Base-by-base conservation (phyloP, 2,329 filamentous ascomycete genomes). In the Cladosporium sp. region DNA sequence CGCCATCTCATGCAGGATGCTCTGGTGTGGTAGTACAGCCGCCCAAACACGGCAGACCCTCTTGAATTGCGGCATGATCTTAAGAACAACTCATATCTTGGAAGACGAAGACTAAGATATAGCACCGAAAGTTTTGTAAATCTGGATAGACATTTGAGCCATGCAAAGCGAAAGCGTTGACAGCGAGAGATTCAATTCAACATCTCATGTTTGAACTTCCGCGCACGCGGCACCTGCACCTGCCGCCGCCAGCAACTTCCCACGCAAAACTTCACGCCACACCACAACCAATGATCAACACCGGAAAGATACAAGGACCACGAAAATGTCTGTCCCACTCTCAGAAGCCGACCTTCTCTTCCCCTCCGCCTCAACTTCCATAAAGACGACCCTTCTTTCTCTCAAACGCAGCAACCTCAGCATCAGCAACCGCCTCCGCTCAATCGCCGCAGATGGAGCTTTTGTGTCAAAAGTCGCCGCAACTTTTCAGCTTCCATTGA, bases 381-480 rank as follows among this genome's bases (percentile, higher is more conserved):
- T 93, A 70, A 89, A 86, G 36, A 82, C 83, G 63, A 86, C 82
- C 3, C 84, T 95, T 14, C 79, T 82, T 51, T 86, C 88, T 34
- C 83, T 96, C 61, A 90, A 88, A 71, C 85, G 88, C 65, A 85
- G 88, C 20, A 88, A 90, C 20, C 82, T 95, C 51, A 89, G 88
- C 62, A 84, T 94, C 63, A 81, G 84, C 64, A 96, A 97, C 76
- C 88, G 93, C 15, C 84, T 99, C 12, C 76, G 78, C 30, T 96
- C 91, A 28, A 93, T 97, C 72, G 78, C 81, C 60, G 76, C 82
- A 28, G 94, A 97, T 73, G 87, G 91, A 8, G 72, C 73, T 1
- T 97, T 97, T 72, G 89, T 94, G 20, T 73, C 77, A 22, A 71
- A 77, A 7, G 86, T 91, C 0, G 81, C 84, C 1, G 71, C 73